Evolutionary conservation across 2,329 filamentous ascomycete genomes (phyloP), one percentile per base, ranked within the genome.

Genomic region (Sporothrix mexicana): DNA sequence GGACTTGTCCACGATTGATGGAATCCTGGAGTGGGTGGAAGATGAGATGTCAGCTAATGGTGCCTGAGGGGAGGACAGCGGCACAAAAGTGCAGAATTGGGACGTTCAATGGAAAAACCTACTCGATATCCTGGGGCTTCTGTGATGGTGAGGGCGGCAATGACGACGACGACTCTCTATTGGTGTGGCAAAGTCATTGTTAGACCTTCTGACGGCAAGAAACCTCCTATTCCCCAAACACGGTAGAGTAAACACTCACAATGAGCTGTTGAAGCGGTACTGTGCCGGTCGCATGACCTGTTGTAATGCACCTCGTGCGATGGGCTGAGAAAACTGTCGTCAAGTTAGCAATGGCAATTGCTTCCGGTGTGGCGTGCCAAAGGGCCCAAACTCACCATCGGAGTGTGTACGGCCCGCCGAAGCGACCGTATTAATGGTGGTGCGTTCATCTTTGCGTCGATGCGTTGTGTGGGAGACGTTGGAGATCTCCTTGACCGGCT

Each of bases 381-480:
- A 8, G 20, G 15, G 17, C 12, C 13, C n/a, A 25, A 59, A 9
- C 78, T 53, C 75, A 82, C 80, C 78, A 79, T 71, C 73, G 77
- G 77, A 68, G 76, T 77, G 74, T 78, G 77, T 55, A 80, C 70
- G 20, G 79, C 74, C 62, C 77, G 77, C 78, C 79, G 79, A 62
- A 80, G 73, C 72, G 80, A 79, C 77, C 80, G 76, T 80, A 82
- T 76, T 80, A 82, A 78, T 75, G 80, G 78, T 69, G 79, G 78
- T 72, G 78, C 74, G 74, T 78, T 80, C 79, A 82, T 82, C 74
- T 77, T 77, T 78, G 78, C 76, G 41, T 41, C n/a, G 66, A 23
- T 53, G 68, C 17, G 47, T 68, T 30, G 66, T 47, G 70, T 47
- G 45, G 41, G 5, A 49, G 30, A 64, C 15, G 17, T 17, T n/a